phyloP scores from a whole-genome alignment of 345 rosid species.

The Melaleuca quinquenervia region DNA sequence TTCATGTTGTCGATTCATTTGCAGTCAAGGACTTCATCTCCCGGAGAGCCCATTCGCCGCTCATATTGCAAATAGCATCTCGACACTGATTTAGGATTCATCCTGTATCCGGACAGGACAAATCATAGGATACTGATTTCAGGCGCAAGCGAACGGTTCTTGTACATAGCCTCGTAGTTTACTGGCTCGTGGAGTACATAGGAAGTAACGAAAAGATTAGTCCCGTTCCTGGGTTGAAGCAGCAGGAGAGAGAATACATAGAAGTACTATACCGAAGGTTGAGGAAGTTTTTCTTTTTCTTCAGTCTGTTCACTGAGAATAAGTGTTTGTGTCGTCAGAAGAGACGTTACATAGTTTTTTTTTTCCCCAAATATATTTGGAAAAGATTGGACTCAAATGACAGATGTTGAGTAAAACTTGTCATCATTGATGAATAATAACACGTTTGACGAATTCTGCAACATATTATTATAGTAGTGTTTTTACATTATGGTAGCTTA shows the following conservation, averaged over 20 bases:
- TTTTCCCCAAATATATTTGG: not conserved
- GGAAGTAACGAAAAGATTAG: not conserved
- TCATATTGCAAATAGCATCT: conserved; percentile 12
- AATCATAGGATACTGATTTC: not conserved
- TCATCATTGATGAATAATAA: not conserved
- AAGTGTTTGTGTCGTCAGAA: not conserved
- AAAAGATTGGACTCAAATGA: not conserved
- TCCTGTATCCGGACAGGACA: not conserved
- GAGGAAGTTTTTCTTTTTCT: not conserved
- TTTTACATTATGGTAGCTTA: not conserved
- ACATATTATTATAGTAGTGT: not conserved
- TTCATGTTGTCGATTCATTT: not conserved
- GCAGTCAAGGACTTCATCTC: conserved; percentile 35
- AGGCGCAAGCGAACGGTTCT: not conserved
- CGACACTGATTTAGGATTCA: not conserved
- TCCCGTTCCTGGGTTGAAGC: not conserved
- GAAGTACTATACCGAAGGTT: not conserved
- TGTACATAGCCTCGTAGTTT: not conserved
- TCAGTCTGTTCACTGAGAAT: not conserved
- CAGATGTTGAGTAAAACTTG: not conserved
- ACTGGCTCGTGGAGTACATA: not conserved
- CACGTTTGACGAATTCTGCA: not conserved
- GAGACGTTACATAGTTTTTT: not conserved
- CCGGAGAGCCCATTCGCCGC: conserved; percentile 50
- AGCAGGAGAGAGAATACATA: not conserved